Conservation (phyloP, 1,284 basidiomycete species). For the Papiliotrema fonsecae region DNA sequence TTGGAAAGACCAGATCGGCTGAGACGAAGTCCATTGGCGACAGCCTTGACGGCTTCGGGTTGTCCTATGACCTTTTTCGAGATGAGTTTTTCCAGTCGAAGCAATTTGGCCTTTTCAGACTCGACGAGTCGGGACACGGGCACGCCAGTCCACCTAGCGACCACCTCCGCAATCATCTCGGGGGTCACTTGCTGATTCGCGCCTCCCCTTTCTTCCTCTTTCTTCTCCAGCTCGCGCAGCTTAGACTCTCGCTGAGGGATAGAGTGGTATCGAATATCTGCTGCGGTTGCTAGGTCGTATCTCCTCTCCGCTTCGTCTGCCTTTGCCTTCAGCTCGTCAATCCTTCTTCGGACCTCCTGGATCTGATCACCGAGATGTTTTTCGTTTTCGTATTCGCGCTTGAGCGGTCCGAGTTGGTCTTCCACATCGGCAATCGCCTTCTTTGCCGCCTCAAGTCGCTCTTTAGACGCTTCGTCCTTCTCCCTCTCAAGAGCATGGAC, state of each 20-base stretch:
- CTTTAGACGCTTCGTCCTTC: slow-evolving; percentile 86
- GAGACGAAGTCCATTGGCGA: slow-evolving; percentile 56
- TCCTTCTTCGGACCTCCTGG: slow-evolving; percentile 69
- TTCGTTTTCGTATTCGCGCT: slow-evolving; percentile 83
- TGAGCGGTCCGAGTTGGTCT: slow-evolving; percentile 82
- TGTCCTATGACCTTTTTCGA: slow-evolving; percentile 54
- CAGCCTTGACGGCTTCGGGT: slow-evolving; percentile 55
- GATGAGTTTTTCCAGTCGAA: slow-evolving; percentile 52
- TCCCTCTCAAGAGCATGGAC: slow-evolving; percentile 91
- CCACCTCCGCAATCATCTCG: slow-evolving; percentile 54
- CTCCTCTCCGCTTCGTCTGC: slow-evolving; percentile 89
- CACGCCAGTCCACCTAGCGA: slow-evolving; percentile 53
- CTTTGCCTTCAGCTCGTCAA: slow-evolving; percentile 89
- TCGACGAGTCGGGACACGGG: slow-evolving; percentile 45
- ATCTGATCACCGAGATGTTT: slow-evolving; percentile 83
- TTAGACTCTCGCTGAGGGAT: slow-evolving; percentile 83
- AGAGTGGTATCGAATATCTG: slow-evolving; percentile 87
- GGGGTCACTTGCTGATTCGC: slow-evolving; percentile 49
- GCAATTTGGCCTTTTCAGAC: slow-evolving; percentile 50
- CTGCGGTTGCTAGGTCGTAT: slow-evolving; percentile 76
- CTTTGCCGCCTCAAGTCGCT: slow-evolving; percentile 70
- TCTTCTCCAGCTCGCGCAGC: slow-evolving; percentile 55
- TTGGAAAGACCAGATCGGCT: slow-evolving; percentile 56
- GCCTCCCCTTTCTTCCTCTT: slow-evolving; percentile 49
- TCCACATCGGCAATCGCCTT: slow-evolving; percentile 82